These are phyloP conservation scores for Moricandia moricandioides DNA, from an alignment of 345 rosid species.

Conservation along the genomic window DNA sequence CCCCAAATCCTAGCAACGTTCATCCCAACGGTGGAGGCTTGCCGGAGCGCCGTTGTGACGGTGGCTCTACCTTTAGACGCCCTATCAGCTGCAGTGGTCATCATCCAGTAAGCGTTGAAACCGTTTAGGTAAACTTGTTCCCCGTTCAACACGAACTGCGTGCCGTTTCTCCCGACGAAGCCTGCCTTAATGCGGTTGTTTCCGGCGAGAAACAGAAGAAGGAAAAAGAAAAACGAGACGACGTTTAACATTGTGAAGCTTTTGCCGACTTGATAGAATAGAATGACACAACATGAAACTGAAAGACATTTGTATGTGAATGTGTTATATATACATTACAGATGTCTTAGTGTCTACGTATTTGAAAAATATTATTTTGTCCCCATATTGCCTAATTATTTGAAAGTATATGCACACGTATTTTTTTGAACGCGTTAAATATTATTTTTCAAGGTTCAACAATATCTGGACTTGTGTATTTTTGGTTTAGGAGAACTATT, in stretches of 20 bases:
- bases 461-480: slow-evolving; percentile 8
- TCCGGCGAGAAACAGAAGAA: slow-evolving; percentile 29
- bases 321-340: slow-evolving; percentile 25
- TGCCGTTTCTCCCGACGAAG: slow-evolving; percentile 47
- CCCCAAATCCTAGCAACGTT: slow-evolving; percentile 82
- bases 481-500: not conserved
- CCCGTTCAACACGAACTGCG: slow-evolving; percentile 43
- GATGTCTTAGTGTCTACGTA: slow-evolving; percentile 27
- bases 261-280: slow-evolving; percentile 23
- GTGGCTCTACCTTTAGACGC: slow-evolving; percentile 47
- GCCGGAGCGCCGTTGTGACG: slow-evolving; percentile 47
- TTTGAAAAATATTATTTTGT: slow-evolving; percentile 7
- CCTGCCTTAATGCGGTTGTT: slow-evolving; percentile 21
- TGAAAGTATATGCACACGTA: slow-evolving; percentile 14
- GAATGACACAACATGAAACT: slow-evolving; percentile 16
- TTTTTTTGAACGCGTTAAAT: slow-evolving; percentile 2
- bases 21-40: slow-evolving; percentile 61
- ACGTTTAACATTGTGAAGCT: slow-evolving; percentile 22
- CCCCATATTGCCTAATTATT: slow-evolving; percentile 20
- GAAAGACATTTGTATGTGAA: slow-evolving; percentile 2
- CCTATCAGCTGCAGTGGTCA: slow-evolving; percentile 56
- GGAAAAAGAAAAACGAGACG: slow-evolving; percentile 10
- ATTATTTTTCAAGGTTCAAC: slow-evolving; percentile 13
- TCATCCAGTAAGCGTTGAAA: slow-evolving; percentile 84
- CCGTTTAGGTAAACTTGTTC: slow-evolving; percentile 61